Evolutionary conservation across 2,329 filamentous ascomycete species (phyloP), one percentile per base, ranked within the genome.

Genomic region (Hortaea werneckii): DNA sequence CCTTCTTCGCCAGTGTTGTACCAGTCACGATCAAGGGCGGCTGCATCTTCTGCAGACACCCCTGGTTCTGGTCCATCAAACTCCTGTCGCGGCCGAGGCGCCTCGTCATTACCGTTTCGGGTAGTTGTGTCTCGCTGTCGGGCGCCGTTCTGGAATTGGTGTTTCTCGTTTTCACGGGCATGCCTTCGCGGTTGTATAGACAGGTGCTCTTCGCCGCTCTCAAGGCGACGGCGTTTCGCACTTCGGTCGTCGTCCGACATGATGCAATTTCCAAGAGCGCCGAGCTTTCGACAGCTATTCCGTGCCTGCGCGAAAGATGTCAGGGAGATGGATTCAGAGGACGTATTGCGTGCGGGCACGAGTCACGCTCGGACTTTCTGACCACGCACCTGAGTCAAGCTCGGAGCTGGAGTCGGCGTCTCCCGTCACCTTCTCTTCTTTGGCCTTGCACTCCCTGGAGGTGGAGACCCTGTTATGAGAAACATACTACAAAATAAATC

Each of bases 1-100:
- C 83, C 85, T 47, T 83, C 80, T 62, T 95, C 88, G 59, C 94
- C 88, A 41, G 85, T 86, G 20, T 80, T 82, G 59, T 95, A 95
- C 89, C 89, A 95, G 65, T 95, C 89, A 50, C 89, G 80, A 62
- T 95, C 89, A 45, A 95, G 72, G 7, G 82, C 85, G 51, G 77
- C 77, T 12, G 80, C 77, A 52, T 94, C 86, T 50, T 86, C 79
- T 35, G 83, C 76, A 30, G 76, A 73, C 2, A 63, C 72, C 10
- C 71, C 69, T 2, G 78, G 74, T 57, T 84, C 80, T 0, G 79
- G 75, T 2, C 74, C 76, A 40, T 85, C 79, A 47, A 82, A 79
- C 46, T 77, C 74, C 26, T 69, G 62, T 53, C 78, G 80, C 49
- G 71, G 73, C 0, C 72, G 73, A 13, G 59, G 62, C 5, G 42